phyloP scores from a whole-genome alignment of 1,139 yeast genomes.

The Yamadazyma membranifaciens region DNA sequence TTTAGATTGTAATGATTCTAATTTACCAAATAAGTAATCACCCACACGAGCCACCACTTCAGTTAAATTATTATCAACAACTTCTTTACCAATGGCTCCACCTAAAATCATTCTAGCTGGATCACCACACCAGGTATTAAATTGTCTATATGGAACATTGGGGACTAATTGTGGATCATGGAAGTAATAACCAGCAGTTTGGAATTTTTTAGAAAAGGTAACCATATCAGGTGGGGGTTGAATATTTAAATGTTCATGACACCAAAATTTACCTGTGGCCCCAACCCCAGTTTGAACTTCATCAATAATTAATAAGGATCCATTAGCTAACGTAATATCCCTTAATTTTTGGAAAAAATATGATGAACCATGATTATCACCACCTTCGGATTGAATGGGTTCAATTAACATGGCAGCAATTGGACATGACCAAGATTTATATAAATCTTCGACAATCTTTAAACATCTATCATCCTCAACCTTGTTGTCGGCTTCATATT shows the following conservation, averaged over 20 bases:
- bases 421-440: slow-evolving; percentile 58
- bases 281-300: slow-evolving; percentile 80
- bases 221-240: slow-evolving; percentile 69
- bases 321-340: slow-evolving; percentile 58
- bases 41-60: slow-evolving; percentile 56
- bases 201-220: slow-evolving; percentile 75
- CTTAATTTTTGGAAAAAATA: slow-evolving; percentile 64
- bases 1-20: slow-evolving; percentile 41
- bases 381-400: slow-evolving; percentile 77
- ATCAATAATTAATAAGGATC: slow-evolving; percentile 62
- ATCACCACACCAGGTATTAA: slow-evolving; percentile 86
- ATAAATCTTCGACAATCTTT: slow-evolving; percentile 52
- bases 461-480: slow-evolving; percentile 70
- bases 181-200: slow-evolving; percentile 77
- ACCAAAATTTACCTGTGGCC: slow-evolving; percentile 72
- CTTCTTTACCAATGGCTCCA: slow-evolving; percentile 61
- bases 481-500: slow-evolving; percentile 52
- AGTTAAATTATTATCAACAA: slow-evolving; percentile 50
- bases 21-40: slow-evolving; percentile 50
- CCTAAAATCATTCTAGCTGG: slow-evolving; percentile 68
- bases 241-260: slow-evolving; percentile 68
- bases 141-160: slow-evolving; percentile 66
- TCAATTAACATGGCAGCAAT: slow-evolving; percentile 71
- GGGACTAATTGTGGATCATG: slow-evolving; percentile 62
- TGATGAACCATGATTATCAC: slow-evolving; percentile 66